A percentile compares a stretch with the other conserved stretches of the same genome.
These are phyloP conservation scores for Ilyonectria robusta DNA, from an alignment of 2,329 filamentous ascomycete genomes.

Conservation along the genomic window DNA sequence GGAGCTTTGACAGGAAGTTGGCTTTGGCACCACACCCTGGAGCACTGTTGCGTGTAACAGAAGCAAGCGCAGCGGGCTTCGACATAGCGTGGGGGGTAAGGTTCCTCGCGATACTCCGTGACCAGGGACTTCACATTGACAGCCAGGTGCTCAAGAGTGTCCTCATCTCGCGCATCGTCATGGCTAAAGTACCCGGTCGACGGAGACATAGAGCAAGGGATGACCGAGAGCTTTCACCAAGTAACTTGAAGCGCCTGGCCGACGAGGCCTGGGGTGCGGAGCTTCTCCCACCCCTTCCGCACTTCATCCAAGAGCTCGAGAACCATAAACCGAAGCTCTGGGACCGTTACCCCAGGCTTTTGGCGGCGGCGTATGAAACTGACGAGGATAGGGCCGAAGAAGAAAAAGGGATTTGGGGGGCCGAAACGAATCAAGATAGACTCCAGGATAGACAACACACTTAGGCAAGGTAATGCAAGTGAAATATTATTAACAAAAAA, in stretches of 20 bases:
- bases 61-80: constrained; percentile 41
- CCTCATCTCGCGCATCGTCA: constrained; percentile 49
- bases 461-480: constrained; percentile 26
- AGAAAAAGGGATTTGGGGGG: constrained; percentile 6
- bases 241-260: constrained; percentile 51
- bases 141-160: constrained; percentile 48
- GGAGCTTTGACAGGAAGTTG: constrained; percentile 60
- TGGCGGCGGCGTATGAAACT: constrained; percentile 46
- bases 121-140: constrained; percentile 55
- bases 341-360: constrained; percentile 49
- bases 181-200: constrained; percentile 48
- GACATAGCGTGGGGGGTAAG: constrained; percentile 56
- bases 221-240: constrained; percentile 48
- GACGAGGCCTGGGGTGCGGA: constrained; percentile 54
- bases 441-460: neutral
- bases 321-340: constrained; percentile 49
- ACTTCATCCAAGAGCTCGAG: constrained; percentile 48
- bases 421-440: neutral
- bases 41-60: constrained; percentile 29
- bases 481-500: constrained; percentile 44
- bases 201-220: constrained; percentile 49
- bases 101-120: constrained; percentile 52
- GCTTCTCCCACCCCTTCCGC: constrained; percentile 44
- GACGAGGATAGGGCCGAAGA: constrained; percentile 25
- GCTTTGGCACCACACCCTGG: constrained; percentile 37